Percentiles rank a stretch among this genome's conserved stretches.
Conservation (phyloP, 2,329 filamentous ascomycete genomes). For the Fusarium compactum region DNA sequence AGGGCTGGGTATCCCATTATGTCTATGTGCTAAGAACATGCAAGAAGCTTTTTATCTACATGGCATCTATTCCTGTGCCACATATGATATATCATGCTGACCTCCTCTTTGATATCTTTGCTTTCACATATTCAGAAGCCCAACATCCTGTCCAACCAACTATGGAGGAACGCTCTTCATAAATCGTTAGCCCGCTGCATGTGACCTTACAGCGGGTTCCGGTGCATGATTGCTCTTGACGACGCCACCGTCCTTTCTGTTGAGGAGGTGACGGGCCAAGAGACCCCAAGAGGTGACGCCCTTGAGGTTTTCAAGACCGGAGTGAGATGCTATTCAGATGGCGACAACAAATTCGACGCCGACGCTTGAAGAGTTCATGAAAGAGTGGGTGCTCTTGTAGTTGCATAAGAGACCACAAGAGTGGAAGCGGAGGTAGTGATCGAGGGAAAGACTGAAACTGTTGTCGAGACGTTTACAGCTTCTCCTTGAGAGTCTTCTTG, state of each 20-base stretch:
- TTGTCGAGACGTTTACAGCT: slow-evolving; percentile 66
- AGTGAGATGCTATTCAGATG: slow-evolving; percentile 27
- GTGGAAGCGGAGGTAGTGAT: slow-evolving; percentile 20
- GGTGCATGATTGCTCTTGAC: slow-evolving; percentile 38
- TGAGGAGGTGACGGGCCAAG: slow-evolving; percentile 7
- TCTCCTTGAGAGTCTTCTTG: slow-evolving; percentile 82
- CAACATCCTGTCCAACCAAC: slow-evolving; percentile 35
- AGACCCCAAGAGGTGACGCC: slow-evolving; percentile 15
- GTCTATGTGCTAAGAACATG: slow-evolving; percentile 45
- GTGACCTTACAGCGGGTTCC: slow-evolving; percentile 30
- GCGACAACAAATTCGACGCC: slow-evolving; percentile 32
- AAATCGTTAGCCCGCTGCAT: slow-evolving; percentile 36
- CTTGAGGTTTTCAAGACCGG: slow-evolving; percentile 16
- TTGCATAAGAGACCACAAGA: slow-evolving; percentile 28
- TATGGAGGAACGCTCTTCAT: slow-evolving; percentile 40
- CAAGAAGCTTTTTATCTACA: slow-evolving; percentile 46
- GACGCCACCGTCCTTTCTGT: slow-evolving; percentile 21
- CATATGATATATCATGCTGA: slow-evolving; percentile 24
- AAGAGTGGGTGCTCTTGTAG: slow-evolving; percentile 27
- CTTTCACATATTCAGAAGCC: slow-evolving; percentile 40
- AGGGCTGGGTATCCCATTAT: slow-evolving; percentile 44
- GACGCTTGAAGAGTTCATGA: slow-evolving; percentile 24
- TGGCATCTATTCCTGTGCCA: slow-evolving; percentile 33
- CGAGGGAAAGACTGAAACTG: slow-evolving; percentile 8
- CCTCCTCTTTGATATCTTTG: slow-evolving; percentile 33